Conservation (phyloP, 1,284 basidiomycete genomes). For the Tilletiaria anomala region DNA sequence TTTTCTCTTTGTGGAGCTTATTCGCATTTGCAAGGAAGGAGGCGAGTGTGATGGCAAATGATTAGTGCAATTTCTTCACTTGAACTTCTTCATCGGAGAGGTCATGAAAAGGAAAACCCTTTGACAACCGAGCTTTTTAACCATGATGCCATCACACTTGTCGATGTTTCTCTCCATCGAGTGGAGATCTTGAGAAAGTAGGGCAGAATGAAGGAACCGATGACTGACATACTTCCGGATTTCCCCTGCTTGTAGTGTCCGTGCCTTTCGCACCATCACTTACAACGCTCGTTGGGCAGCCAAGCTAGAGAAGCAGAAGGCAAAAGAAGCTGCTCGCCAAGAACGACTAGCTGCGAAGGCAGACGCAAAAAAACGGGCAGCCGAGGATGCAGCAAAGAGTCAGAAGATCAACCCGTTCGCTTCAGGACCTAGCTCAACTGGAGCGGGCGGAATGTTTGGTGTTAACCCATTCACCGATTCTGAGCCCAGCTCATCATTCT, state of each 20-base stretch:
- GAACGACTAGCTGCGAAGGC: conserved; percentile 11
- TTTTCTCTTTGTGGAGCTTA: background rate
- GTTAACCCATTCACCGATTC: conserved; percentile 4
- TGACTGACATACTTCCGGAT: background rate
- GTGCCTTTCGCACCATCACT: conserved; percentile 30
- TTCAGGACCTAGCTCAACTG: background rate
- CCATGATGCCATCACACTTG: conserved; percentile 24
- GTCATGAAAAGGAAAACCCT: conserved; percentile 31
- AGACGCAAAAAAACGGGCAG: conserved; percentile 3
- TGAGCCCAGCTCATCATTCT: conserved; percentile 1
- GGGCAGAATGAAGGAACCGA: background rate
- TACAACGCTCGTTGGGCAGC: conserved; percentile 36
- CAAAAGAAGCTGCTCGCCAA: conserved; percentile 7
- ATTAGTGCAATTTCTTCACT: conserved; percentile 40
- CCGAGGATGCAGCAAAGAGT: conserved; percentile 3
- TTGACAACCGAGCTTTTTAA: conserved; percentile 40
- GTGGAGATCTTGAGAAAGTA: too few species aligned
- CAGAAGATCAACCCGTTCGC: conserved; percentile 5
- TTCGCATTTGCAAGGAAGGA: background rate
- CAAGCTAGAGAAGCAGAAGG: conserved; percentile 29
- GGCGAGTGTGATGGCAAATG: conserved; percentile 13
- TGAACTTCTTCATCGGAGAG: conserved; percentile 17
- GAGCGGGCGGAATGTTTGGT: conserved; percentile 19
- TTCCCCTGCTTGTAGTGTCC: conserved; percentile 13
- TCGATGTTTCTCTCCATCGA: background rate